Conservation (phyloP, 83 land plant genomes). For the Picea mariana region DNA sequence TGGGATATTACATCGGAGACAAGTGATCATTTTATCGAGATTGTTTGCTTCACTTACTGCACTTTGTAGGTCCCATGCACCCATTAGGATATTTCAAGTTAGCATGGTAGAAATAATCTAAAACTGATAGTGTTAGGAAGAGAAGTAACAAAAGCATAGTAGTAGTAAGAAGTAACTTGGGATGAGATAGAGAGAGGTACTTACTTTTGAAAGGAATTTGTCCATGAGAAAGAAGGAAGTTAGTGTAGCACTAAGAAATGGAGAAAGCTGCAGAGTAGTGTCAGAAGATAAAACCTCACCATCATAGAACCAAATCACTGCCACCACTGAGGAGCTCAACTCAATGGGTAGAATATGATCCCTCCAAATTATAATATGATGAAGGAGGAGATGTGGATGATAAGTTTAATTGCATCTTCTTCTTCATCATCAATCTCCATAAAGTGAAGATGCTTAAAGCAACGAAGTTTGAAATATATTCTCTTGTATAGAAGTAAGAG, state of each 20-base stretch:
- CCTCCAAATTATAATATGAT: background rate
- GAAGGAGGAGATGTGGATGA: conserved; percentile 5
- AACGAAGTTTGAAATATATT: conserved; percentile 38
- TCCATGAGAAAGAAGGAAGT: too few species aligned
- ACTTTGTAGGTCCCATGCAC: background rate
- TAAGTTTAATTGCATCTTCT: background rate
- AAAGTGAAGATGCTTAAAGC: conserved; percentile 12
- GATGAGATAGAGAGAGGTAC: too few species aligned
- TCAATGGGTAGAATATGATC: background rate
- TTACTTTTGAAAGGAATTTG: too few species aligned
- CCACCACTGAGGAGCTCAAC: conserved; percentile 23
- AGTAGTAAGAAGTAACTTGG: too few species aligned
- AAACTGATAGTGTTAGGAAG: too few species aligned
- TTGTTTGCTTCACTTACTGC: background rate
- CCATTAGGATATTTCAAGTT: too few species aligned
- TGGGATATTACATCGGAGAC: background rate
- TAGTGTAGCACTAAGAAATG: too few species aligned
- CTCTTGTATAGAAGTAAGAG: conserved; percentile 45
- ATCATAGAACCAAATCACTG: conserved; percentile 22
- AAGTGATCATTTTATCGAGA: background rate
- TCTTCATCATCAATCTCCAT: background rate
- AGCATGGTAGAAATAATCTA: too few species aligned
- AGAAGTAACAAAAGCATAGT: too few species aligned
- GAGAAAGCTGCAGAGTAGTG: conserved; percentile 9
- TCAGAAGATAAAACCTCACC: background rate